Evolutionary conservation across 2,329 filamentous ascomycete species (phyloP).

Genomic region (Camptophora hylomeconis): DNA sequence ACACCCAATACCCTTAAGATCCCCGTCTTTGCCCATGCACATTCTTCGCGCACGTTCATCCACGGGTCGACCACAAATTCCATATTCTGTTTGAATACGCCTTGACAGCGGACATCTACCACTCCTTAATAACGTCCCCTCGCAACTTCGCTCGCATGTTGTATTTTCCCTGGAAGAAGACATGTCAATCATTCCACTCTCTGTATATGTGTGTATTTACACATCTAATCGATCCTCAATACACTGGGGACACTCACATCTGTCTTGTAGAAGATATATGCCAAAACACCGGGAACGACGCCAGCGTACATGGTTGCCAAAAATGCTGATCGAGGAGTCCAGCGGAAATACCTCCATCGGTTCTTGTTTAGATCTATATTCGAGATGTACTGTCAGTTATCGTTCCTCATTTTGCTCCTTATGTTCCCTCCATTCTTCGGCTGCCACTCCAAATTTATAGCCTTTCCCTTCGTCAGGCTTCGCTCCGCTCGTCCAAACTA

Average conservation of each 20-base stretch:
- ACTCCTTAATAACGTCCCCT: slow-evolving; percentile 74
- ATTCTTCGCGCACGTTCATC: no score
- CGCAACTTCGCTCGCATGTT: slow-evolving; percentile 76
- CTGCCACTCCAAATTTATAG: no score
- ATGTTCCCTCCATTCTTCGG: no score
- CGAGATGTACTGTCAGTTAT: no score
- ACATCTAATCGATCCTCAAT: background rate
- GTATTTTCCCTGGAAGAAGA: slow-evolving; percentile 60
- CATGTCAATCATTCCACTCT: slow-evolving; percentile 14
- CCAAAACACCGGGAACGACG: slow-evolving; percentile 57
- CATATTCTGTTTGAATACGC: no score
- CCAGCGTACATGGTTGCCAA: slow-evolving; percentile 66
- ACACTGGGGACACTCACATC: slow-evolving; percentile 55
- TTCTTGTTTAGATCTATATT: slow-evolving; percentile 60
- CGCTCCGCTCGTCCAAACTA: no score
- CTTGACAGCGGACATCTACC: no score
- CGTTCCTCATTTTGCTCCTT: no score
- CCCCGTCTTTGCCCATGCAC: no score
- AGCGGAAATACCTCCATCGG: slow-evolving; percentile 91
- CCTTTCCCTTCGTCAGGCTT: no score
- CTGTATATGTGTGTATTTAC: background rate
- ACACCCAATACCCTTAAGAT: no score
- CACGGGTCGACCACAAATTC: no score
- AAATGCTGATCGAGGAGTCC: slow-evolving; percentile 71
- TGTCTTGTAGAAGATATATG: slow-evolving; percentile 61